These are phyloP conservation scores for Hyaloperonospora brassicae DNA, from an alignment of 352 stramenopile genomes.

Conservation along the genomic window DNA sequence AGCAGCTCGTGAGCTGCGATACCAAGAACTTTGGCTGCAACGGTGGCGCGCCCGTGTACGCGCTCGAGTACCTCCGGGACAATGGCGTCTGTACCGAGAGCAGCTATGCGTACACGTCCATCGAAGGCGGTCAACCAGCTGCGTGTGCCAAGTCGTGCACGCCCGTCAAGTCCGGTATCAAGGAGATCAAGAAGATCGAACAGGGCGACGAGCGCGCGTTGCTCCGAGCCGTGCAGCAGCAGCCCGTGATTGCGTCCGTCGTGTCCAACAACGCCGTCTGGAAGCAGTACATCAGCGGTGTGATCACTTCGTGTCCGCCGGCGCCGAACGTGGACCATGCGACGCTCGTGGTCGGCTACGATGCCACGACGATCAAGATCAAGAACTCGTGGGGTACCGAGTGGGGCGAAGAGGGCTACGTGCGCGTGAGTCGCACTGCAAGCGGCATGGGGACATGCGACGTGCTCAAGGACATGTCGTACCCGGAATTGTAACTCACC, in stretches of 20 bases:
- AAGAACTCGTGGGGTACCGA: slow-evolving; percentile 96
- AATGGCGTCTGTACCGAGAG: slow-evolving; percentile 76
- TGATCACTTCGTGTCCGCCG: slow-evolving; percentile 69
- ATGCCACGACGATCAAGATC: slow-evolving; percentile 86
- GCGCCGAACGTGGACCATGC: slow-evolving; percentile 91
- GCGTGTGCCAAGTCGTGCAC: slow-evolving; percentile 32
- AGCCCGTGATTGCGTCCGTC: slow-evolving; percentile 92
- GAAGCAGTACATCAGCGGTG: slow-evolving; percentile 94
- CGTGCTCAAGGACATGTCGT: slow-evolving; percentile 50
- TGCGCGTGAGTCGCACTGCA: slow-evolving; percentile 82
- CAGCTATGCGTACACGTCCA: slow-evolving; percentile 74
- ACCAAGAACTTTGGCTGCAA: slow-evolving; percentile 84
- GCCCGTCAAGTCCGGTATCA: slow-evolving; percentile 29
- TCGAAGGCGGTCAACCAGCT: slow-evolving; percentile 20
- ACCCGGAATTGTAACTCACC: slow-evolving; percentile 34
- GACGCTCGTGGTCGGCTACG: slow-evolving; percentile 93
- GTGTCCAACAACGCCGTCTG: slow-evolving; percentile 90
- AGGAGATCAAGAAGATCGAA: slow-evolving; percentile 51
- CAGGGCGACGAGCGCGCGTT: slow-evolving; percentile 64
- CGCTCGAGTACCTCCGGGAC: slow-evolving; percentile 85
- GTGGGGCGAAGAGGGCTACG: slow-evolving; percentile 94
- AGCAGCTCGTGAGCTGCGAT: slow-evolving; percentile 90
- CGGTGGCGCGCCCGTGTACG: slow-evolving; percentile 86
- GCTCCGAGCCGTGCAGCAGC: slow-evolving; percentile 79
- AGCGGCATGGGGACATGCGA: slow-evolving; percentile 41